These are phyloP conservation scores for Colletotrichum sp. DNA, from an alignment of 2,329 filamentous ascomycete species.

Conservation along the genomic window DNA sequence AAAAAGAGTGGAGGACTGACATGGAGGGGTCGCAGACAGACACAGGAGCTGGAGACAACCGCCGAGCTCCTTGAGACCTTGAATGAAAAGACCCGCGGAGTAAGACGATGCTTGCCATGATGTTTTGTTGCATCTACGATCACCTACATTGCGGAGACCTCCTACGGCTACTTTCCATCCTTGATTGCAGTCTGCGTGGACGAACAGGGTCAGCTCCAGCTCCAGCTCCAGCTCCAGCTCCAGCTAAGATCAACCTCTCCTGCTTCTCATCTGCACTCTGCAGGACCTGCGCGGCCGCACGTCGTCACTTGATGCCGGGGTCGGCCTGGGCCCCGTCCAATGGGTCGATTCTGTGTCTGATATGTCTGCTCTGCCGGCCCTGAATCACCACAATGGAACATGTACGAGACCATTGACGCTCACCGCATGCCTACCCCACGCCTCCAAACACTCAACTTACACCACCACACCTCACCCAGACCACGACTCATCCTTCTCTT, in stretches of 20 bases:
- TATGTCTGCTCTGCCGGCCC: not conserved
- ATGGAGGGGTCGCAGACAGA: not conserved
- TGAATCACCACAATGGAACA: not conserved
- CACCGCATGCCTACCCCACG: not conserved
- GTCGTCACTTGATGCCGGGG: not conserved
- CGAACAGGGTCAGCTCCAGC: not conserved
- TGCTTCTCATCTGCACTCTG: not conserved
- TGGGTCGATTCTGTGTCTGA: not conserved
- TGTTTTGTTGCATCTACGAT: not conserved
- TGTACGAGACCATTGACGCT: not conserved
- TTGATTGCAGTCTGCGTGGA: not conserved
- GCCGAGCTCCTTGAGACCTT: not conserved
- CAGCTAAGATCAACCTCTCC: not conserved
- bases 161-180: not conserved
- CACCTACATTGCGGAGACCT: not conserved
- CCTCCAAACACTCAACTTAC: not conserved
- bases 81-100: not conserved
- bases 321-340: not conserved
- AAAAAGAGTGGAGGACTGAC: not conserved
- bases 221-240: not conserved
- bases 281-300: not conserved
- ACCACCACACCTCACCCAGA: not conserved
- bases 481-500: not conserved
- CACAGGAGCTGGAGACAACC: not conserved
- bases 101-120: not conserved